These are phyloP conservation scores for Mortierella antarctica DNA, from an alignment of 192 early-diverging fungal species.

Conservation along the genomic window DNA sequence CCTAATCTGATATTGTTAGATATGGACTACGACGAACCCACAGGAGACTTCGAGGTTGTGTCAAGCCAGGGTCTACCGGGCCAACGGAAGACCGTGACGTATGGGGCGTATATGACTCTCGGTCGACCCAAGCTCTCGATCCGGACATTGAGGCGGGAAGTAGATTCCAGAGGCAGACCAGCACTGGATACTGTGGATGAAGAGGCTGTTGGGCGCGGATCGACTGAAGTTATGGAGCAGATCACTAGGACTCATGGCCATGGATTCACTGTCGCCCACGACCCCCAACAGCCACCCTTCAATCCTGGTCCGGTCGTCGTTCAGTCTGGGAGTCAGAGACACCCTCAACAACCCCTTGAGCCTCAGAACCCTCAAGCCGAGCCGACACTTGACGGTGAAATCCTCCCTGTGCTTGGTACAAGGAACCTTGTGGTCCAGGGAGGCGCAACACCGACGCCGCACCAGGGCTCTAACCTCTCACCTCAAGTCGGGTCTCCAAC, in stretches of 20 bases:
- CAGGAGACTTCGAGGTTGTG: constrained; percentile 40
- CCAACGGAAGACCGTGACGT: constrained; percentile 40
- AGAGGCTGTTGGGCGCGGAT: not conserved
- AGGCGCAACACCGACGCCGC: not conserved
- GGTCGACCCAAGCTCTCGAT: constrained; percentile 36
- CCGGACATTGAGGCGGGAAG: not conserved
- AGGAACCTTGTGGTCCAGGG: not conserved
- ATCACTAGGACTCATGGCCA: constrained; percentile 6
- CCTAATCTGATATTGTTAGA: not conserved
- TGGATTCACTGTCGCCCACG: constrained; percentile 10
- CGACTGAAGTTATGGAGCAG: not conserved
- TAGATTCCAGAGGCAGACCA: too few species aligned
- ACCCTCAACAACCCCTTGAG: constrained; percentile 46
- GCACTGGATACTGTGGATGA: not conserved
- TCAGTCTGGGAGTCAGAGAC: constrained; percentile 29
- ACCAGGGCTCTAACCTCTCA: constrained; percentile 10
- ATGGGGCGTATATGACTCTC: constrained; percentile 42
- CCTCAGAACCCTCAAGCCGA: constrained; percentile 42
- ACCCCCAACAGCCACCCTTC: constrained; percentile 40
- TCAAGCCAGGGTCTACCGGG: constrained; percentile 7
- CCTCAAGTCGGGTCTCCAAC: constrained; percentile 34
- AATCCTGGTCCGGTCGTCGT: constrained; percentile 3
- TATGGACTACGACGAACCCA: constrained; percentile 32
- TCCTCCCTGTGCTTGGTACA: constrained; percentile 2
- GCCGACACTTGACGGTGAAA: constrained; percentile 17